phyloP scores from a whole-genome alignment of 805 yeast genomes.

The Kuraishia hungarica region DNA sequence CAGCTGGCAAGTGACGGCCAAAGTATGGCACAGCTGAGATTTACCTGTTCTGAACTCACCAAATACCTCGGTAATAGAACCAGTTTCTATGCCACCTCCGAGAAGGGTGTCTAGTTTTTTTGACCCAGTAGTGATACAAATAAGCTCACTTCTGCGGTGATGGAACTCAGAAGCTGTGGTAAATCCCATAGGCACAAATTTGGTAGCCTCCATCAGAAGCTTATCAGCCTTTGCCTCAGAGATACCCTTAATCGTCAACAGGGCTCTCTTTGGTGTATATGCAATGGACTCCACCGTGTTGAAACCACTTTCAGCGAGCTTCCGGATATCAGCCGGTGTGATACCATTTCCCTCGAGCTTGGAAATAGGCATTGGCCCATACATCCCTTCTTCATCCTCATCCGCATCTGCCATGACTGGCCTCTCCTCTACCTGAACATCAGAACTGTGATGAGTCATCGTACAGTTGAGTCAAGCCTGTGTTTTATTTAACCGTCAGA shows the following conservation, averaged over 20 bases:
- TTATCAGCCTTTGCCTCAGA: conserved; percentile 93
- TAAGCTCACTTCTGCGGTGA: conserved; percentile 79
- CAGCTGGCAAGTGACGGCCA: conserved; percentile 93
- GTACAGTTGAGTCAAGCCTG: not conserved
- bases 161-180: conserved; percentile 96
- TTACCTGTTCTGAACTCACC: conserved; percentile 98
- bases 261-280: conserved; percentile 77
- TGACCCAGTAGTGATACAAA: conserved; percentile 92
- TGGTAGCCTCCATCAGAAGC: conserved; percentile 72
- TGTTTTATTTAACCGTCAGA: too few relatives aligned
- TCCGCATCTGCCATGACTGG: conserved; percentile 10
- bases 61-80: conserved; percentile 90
- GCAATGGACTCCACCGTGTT: conserved; percentile 92
- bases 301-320: conserved; percentile 73
- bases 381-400: conserved; percentile 42
- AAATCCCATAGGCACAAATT: conserved; percentile 90
- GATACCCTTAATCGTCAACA: conserved; percentile 79
- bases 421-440: conserved; percentile 1
- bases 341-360: conserved; percentile 78
- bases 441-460: conserved; percentile 1
- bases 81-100: conserved; percentile 97
- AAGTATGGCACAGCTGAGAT: conserved; percentile 92
- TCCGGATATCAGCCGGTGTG: conserved; percentile 65
- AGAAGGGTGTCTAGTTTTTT: conserved; percentile 85
- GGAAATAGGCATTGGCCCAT: conserved; percentile 48